Conservation (phyloP, 352 stramenopile genomes). For the Phytophthora sansomeana region DNA sequence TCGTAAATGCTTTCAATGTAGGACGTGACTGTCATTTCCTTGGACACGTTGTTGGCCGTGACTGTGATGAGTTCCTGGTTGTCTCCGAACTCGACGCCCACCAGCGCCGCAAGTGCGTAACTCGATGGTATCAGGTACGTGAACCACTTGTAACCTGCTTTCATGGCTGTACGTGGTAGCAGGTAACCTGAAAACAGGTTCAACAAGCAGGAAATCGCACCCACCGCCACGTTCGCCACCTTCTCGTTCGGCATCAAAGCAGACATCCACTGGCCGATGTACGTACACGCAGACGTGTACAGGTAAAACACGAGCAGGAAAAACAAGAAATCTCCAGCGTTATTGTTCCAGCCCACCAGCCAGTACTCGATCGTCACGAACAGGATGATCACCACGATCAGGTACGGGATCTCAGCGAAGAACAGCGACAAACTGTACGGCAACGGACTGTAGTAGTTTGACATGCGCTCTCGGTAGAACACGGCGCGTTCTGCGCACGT, state of each 20-base stretch:
- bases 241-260: conserved; percentile 74
- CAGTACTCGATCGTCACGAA: too few species aligned
- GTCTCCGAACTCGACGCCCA: conserved; percentile 44
- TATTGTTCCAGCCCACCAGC: conserved; percentile 53
- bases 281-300: conserved; percentile 68
- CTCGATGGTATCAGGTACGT: conserved; percentile 67
- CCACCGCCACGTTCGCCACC: conserved; percentile 75
- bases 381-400: conserved; percentile 51
- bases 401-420: conserved; percentile 64
- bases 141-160: conserved; percentile 66
- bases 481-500: conserved; percentile 64
- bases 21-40: conserved; percentile 27
- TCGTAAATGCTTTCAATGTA: conserved; percentile 57
- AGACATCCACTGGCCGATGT: conserved; percentile 76
- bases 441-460: conserved; percentile 71
- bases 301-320: conserved; percentile 53
- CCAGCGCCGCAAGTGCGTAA: conserved; percentile 53
- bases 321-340: conserved; percentile 46
- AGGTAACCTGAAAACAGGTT: conserved; percentile 71
- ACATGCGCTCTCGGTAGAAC: conserved; percentile 76
- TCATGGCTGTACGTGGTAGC: conserved; percentile 53
- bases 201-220: conserved; percentile 63
- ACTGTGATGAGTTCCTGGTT: conserved; percentile 32
- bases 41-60: conserved; percentile 8
- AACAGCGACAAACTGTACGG: conserved; percentile 71